Percentiles rank a stretch among this genome's conserved stretches.
Evolutionary conservation across 2,329 filamentous ascomycete genomes (phyloP).

Genomic region (Dothideomycetidae sp.): DNA sequence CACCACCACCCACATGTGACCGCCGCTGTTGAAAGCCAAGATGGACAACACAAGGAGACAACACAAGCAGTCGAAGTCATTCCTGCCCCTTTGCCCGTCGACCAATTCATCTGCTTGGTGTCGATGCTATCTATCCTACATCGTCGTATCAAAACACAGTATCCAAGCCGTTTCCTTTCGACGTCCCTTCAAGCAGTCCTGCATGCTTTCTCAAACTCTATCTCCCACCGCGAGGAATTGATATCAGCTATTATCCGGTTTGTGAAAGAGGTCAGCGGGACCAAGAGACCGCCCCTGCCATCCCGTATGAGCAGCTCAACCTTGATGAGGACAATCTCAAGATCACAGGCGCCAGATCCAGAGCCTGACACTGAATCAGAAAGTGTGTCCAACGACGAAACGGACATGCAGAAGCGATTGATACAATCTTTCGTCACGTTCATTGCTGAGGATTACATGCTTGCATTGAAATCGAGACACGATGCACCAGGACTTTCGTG

Average conservation of each 20-base stretch:
- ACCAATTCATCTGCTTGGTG: slow-evolving; percentile 54
- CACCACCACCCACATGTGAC: slow-evolving; percentile 19
- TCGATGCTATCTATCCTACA: slow-evolving; percentile 61
- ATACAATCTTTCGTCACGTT: slow-evolving; percentile 68
- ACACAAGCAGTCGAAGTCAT: slow-evolving; percentile 21
- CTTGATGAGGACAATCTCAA: slow-evolving; percentile 12
- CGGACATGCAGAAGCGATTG: slow-evolving; percentile 46
- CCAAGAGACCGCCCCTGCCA: slow-evolving; percentile 51
- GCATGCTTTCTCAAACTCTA: slow-evolving; percentile 47
- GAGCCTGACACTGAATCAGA: slow-evolving; percentile 35
- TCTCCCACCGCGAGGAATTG: slow-evolving; percentile 44
- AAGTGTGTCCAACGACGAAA: slow-evolving; percentile 38
- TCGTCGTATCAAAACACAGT: slow-evolving; percentile 59
- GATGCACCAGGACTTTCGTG: slow-evolving; percentile 36
- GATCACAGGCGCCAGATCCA: slow-evolving; percentile 38
- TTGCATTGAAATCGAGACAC: slow-evolving; percentile 28
- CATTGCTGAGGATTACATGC: slow-evolving; percentile 59
- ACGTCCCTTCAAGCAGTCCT: slow-evolving; percentile 61
- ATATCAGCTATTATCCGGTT: slow-evolving; percentile 57
- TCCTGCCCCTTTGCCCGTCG: slow-evolving; percentile 27
- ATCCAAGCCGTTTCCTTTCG: slow-evolving; percentile 64
- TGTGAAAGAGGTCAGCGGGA: slow-evolving; percentile 52
- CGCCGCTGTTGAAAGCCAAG: slow-evolving; percentile 10
- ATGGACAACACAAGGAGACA: slow-evolving; percentile 10
- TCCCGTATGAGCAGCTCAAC: slow-evolving; percentile 36